Evolutionary conservation across 2,329 filamentous ascomycete species (phyloP).

Genomic region (Ceratocystis destructans): DNA sequence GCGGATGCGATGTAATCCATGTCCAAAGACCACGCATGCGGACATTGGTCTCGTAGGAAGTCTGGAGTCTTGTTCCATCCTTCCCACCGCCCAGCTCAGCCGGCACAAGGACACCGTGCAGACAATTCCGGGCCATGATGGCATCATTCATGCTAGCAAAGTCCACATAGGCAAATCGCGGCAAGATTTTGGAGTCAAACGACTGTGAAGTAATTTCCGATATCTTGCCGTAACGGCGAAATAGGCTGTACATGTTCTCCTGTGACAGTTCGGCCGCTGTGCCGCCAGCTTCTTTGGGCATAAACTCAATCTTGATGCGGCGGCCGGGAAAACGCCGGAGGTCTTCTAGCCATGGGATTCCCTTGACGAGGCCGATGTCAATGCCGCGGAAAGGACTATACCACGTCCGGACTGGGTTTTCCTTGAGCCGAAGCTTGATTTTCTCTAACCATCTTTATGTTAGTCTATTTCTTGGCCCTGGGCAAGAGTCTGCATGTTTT

Average conservation of each 20-base stretch:
- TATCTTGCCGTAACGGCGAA: slow-evolving; percentile 82
- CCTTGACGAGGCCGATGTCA: slow-evolving; percentile 58
- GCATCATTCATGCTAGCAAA: slow-evolving; percentile 61
- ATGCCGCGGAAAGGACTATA: slow-evolving; percentile 71
- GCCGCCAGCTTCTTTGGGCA: slow-evolving; percentile 40
- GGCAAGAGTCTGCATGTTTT: not conserved
- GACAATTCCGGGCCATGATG: slow-evolving; percentile 80
- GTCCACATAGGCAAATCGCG: slow-evolving; percentile 66
- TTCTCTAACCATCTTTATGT: slow-evolving; percentile 27
- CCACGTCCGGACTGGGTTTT: slow-evolving; percentile 70
- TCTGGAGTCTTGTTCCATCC: slow-evolving; percentile 58
- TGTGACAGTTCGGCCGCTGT: slow-evolving; percentile 63
- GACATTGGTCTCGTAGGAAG: slow-evolving; percentile 69
- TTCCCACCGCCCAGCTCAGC: slow-evolving; percentile 62
- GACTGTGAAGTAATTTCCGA: slow-evolving; percentile 71
- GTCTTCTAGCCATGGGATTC: slow-evolving; percentile 89
- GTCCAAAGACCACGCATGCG: slow-evolving; percentile 72
- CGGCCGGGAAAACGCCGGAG: slow-evolving; percentile 67
- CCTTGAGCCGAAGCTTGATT: slow-evolving; percentile 48
- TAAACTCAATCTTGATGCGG: slow-evolving; percentile 70
- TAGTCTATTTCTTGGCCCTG: not conserved
- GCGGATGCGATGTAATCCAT: slow-evolving; percentile 74
- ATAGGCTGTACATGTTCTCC: slow-evolving; percentile 74
- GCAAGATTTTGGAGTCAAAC: slow-evolving; percentile 71
- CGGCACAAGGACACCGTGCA: slow-evolving; percentile 67